Evolutionary conservation across 2,329 filamentous ascomycete genomes (phyloP).

Genomic region (Botryotinia narcissicola): DNA sequence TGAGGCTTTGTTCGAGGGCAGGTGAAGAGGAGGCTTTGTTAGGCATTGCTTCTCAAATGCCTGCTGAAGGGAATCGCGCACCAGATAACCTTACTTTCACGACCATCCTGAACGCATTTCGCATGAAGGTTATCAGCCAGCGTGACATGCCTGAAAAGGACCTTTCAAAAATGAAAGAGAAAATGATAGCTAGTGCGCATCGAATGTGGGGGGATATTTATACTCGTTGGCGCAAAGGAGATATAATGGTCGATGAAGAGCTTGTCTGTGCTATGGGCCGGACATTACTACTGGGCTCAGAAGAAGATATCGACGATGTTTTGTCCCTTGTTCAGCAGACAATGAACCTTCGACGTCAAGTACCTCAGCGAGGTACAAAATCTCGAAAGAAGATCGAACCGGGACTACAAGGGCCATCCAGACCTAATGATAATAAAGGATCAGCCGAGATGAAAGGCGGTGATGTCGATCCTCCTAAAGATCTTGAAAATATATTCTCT

Average conservation of each 20-base stretch:
- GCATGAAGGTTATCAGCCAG: conserved; percentile 43
- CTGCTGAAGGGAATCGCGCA: conserved; percentile 58
- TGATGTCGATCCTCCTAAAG: neutral
- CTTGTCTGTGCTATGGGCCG: conserved; percentile 80
- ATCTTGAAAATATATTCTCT: neutral
- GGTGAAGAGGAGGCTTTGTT: conserved; percentile 79
- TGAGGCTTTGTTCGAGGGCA: conserved; percentile 75
- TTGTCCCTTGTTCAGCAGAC: conserved; percentile 77
- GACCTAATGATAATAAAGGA: neutral
- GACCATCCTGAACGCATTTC: conserved; percentile 76
- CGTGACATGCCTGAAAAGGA: conserved; percentile 34
- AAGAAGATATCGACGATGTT: conserved; percentile 66
- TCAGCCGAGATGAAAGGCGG: neutral
- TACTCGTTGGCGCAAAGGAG: conserved; percentile 69
- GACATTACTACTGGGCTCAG: conserved; percentile 64
- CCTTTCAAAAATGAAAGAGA: conserved; percentile 39
- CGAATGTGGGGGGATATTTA: conserved; percentile 79
- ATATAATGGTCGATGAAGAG: conserved; percentile 71
- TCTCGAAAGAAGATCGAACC: conserved; percentile 12
- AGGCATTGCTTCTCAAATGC: conserved; percentile 68
- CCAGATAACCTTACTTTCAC: conserved; percentile 76
- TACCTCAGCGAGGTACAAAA: conserved; percentile 22
- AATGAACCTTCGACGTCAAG: conserved; percentile 65
- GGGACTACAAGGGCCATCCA: conserved; percentile 11
- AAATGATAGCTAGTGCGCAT: conserved; percentile 63